Conservation (phyloP, 768 basidiomycete species). For the Tremella mesenterica region DNA sequence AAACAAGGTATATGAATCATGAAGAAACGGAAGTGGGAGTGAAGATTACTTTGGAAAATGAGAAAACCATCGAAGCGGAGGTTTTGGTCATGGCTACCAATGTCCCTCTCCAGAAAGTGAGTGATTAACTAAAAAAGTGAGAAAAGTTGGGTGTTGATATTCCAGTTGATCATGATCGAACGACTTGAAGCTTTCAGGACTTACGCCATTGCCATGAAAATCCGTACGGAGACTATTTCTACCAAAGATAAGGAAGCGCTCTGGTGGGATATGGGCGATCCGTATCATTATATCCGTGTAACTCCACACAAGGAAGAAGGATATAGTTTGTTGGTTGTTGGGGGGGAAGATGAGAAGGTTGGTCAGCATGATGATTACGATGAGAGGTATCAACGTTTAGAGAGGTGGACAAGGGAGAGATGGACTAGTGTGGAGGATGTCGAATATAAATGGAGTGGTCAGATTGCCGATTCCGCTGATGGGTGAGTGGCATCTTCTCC, state of each 20-base stretch:
- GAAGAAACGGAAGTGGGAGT: slow-evolving; percentile 9
- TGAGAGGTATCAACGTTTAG: slow-evolving; percentile 15
- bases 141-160: background rate
- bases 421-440: slow-evolving; percentile 10
- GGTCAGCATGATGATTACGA: slow-evolving; percentile 21
- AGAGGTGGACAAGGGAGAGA: slow-evolving; percentile 16
- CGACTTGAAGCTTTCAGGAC: slow-evolving; percentile 17
- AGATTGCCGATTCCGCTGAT: slow-evolving; percentile 16
- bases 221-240: slow-evolving; percentile 7
- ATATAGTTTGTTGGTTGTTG: slow-evolving; percentile 19
- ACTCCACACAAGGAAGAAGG: slow-evolving; percentile 19
- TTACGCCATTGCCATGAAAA: slow-evolving; percentile 19
- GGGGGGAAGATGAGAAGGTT: slow-evolving; percentile 24
- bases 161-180: slow-evolving; percentile 21
- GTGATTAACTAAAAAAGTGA: background rate
- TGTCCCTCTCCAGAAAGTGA: slow-evolving; percentile 20
- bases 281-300: slow-evolving; percentile 22
- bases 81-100: slow-evolving; percentile 21
- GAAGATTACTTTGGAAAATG: slow-evolving; percentile 5
- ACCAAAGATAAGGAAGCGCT: slow-evolving; percentile 11
- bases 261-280: slow-evolving; percentile 23
- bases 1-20: slow-evolving; percentile 11
- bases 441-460: slow-evolving; percentile 22
- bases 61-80: slow-evolving; percentile 6
- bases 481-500: slow-evolving; percentile 10